phyloP scores from a whole-genome alignment of 768 basidiomycete genomes.

The Tulasnella sp. region DNA sequence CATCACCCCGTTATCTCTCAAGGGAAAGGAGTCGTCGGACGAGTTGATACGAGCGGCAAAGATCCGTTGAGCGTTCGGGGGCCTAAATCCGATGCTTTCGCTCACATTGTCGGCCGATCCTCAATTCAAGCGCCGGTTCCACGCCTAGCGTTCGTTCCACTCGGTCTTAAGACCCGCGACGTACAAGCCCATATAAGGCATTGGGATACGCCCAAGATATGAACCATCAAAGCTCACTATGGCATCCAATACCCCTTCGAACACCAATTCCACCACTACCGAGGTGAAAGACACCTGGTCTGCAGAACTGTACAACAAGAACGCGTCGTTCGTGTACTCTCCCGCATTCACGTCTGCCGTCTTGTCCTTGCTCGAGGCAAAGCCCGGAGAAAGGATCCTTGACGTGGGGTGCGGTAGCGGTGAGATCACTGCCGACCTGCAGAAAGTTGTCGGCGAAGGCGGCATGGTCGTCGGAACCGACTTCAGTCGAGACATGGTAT shows the following conservation, averaged over 20 bases:
- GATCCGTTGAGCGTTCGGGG: not conserved
- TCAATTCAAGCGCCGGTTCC: constrained; percentile 2
- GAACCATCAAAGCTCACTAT: not conserved
- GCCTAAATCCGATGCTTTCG: not conserved
- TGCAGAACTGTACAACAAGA: constrained; percentile 25
- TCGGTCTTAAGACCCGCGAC: constrained; percentile 6
- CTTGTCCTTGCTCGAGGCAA: constrained; percentile 61
- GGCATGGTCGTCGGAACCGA: constrained; percentile 73
- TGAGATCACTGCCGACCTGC: constrained; percentile 66
- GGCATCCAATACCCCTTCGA: constrained; percentile 8
- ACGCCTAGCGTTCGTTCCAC: not conserved
- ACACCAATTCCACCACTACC: not conserved
- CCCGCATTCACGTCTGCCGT: constrained; percentile 54
- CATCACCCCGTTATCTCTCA: not conserved
- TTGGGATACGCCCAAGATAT: not conserved
- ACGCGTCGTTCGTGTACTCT: constrained; percentile 69
- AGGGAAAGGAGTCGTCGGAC: not conserved
- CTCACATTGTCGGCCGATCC: not conserved
- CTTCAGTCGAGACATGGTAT: constrained; percentile 71
- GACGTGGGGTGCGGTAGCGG: constrained; percentile 87
- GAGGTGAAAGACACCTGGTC: constrained; percentile 30
- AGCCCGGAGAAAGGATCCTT: constrained; percentile 69
- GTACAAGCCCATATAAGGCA: not conserved
- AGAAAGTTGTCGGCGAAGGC: constrained; percentile 52
- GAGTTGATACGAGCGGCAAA: constrained; percentile 5